Evolutionary conservation across 805 yeast species (phyloP), one percentile per base, ranked within the genome.

Genomic region (Brettanomyces nanus): DNA sequence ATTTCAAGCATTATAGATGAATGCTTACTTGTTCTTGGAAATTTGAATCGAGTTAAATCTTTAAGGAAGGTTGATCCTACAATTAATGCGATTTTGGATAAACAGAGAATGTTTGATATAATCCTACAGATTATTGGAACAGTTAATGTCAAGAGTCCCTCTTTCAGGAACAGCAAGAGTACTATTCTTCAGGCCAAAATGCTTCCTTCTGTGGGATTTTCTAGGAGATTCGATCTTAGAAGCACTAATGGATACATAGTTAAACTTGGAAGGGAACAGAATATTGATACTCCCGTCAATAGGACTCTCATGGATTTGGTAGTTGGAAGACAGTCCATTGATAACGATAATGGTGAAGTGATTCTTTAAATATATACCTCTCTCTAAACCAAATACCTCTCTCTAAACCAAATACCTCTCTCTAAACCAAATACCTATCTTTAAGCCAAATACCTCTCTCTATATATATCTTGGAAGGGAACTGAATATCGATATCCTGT

Each of bases 41-140:
- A 31, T 15, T 23, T 40, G 6, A 36, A 39, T 5, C 29, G 27
- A 11, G 39, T 44, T 26, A 28, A 33, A 27, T 18, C 28, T 2
- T 23, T 47, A 21, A 33, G 26, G 17, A 33, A 38, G 18, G 11
- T 39, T 10, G 52, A 51, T 37, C 44, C 52, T 4, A 33, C 50
- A 7, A 19, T 47, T 6, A 27, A 36, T 14, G 37, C 43, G 11
- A 28, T 51, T 7, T 20, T 52, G 21, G 37, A 51, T 18, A 37
- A 37, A 10, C 41, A 44, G 13, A 36, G 54, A 20, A 28, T 48
- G 13, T 33, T 42, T 13, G 41, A 36, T 11, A 21, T 45, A 13
- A 40, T 44, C n/a, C 33, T 34, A 13, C 28, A 41, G 23, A 28
- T 31, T 3, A 41, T 45, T 2, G 39, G 25, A 25, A 13, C 25